A percentile compares a stretch with the other conserved stretches of the same genome.
These are phyloP conservation scores for Blastocystis sp. DNA, from an alignment of 352 stramenopile species.

Conservation along the genomic window DNA sequence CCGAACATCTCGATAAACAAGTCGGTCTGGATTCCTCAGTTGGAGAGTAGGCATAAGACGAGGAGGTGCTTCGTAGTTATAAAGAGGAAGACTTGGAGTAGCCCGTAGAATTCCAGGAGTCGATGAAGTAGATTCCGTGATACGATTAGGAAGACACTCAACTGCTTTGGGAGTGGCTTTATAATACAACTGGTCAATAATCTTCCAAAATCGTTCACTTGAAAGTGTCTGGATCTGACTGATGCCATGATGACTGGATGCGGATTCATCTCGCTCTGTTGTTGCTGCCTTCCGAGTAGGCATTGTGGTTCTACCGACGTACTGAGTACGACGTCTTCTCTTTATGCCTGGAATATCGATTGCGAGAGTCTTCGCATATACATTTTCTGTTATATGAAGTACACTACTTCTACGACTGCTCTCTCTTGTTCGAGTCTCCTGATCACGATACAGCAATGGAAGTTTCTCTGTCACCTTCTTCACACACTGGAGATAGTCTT, in stretches of 20 bases:
- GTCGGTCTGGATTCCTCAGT: not conserved
- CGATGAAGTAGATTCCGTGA: too few relatives aligned
- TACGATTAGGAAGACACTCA: not conserved
- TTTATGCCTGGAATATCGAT: not conserved
- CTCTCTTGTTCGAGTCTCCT: not conserved
- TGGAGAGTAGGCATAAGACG: too few relatives aligned
- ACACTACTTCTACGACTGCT: not conserved
- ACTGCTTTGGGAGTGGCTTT: not conserved
- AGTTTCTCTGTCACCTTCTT: not conserved
- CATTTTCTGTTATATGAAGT: not conserved
- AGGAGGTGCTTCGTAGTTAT: too few relatives aligned
- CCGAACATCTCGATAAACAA: not conserved
- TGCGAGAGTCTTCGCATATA: not conserved
- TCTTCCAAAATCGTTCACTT: constrained; percentile 48
- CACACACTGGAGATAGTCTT: not conserved
- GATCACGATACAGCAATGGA: not conserved
- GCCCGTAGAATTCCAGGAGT: too few relatives aligned
- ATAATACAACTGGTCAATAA: not conserved
- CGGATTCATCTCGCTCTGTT: not conserved
- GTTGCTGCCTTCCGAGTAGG: not conserved
- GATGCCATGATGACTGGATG: not conserved
- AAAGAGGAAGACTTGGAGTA: too few relatives aligned
- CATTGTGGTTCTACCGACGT: not conserved
- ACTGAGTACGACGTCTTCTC: not conserved
- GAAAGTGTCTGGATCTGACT: not conserved